phyloP scores from a whole-genome alignment of 2,329 filamentous ascomycete genomes.

The Pestalotiopsis sp. region DNA sequence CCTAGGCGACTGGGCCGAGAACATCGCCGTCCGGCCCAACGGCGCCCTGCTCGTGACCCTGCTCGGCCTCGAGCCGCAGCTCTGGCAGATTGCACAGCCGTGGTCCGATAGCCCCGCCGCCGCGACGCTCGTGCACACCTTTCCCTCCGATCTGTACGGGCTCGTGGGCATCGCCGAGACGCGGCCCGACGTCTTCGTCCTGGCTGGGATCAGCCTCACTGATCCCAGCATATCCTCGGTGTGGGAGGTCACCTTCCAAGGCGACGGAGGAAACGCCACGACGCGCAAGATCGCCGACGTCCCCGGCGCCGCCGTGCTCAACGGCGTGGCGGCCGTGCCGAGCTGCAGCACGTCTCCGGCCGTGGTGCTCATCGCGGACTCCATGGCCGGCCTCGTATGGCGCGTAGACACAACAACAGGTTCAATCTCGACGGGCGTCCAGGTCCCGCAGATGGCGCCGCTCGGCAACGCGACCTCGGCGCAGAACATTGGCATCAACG shows the following conservation, averaged over 20 bases:
- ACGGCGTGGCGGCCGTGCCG: conserved; percentile 27
- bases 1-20: conserved; percentile 32
- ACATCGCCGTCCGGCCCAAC: conserved; percentile 34
- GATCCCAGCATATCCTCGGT: conserved; percentile 17
- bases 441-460: conserved; percentile 26
- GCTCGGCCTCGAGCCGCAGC: conserved; percentile 26
- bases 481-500: conserved; percentile 27
- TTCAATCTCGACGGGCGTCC: conserved; percentile 19
- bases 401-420: conserved; percentile 26
- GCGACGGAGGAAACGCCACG: background rate
- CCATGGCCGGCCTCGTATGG: conserved; percentile 26
- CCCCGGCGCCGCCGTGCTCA: conserved; percentile 21
- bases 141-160: conserved; percentile 25
- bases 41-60: conserved; percentile 34
- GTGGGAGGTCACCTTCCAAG: conserved; percentile 22
- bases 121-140: conserved; percentile 29
- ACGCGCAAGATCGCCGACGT: conserved; percentile 22
- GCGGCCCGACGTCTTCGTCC: conserved; percentile 22
- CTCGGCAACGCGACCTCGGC: conserved; percentile 10
- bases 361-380: conserved; percentile 28
- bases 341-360: conserved; percentile 21
- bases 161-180: conserved; percentile 36
- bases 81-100: conserved; percentile 31
- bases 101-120: conserved; percentile 19
- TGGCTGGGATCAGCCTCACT: conserved; percentile 20